phyloP scores from a whole-genome alignment of 2,329 filamentous ascomycete species.

The Curvularia spicifera region DNA sequence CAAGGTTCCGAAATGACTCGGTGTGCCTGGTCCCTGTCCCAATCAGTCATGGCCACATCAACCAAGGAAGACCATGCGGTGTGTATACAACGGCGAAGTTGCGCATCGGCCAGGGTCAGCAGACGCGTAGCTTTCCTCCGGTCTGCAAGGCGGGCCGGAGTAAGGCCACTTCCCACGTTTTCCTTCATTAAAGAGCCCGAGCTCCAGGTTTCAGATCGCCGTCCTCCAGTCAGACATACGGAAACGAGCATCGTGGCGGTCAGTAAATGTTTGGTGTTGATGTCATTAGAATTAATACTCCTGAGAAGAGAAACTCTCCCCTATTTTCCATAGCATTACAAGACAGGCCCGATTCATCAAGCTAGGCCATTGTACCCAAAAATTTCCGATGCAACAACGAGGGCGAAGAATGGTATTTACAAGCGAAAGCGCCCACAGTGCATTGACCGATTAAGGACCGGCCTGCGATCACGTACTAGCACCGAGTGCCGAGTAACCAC shows the following conservation, averaged over 20 bases:
- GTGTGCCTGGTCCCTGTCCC: background rate
- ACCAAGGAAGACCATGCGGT: background rate
- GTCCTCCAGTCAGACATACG: background rate
- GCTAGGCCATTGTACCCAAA: slow-evolving; percentile 3
- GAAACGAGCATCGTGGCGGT: background rate
- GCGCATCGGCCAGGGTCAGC: slow-evolving; percentile 1
- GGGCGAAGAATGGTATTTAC: slow-evolving; percentile 16
- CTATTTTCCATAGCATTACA: slow-evolving; percentile 12
- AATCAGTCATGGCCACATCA: slow-evolving; percentile 5
- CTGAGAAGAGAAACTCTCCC: slow-evolving; percentile 1
- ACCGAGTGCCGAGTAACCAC: background rate
- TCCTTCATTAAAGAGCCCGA: background rate
- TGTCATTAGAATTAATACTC: slow-evolving; percentile 7
- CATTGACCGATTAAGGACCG: slow-evolving; percentile 5
- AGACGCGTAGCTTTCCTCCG: slow-evolving; percentile 1
- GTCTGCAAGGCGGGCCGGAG: slow-evolving; percentile 1
- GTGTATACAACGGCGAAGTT: background rate
- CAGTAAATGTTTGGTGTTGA: background rate
- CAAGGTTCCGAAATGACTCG: background rate
- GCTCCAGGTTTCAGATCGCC: background rate
- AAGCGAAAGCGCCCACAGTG: slow-evolving; percentile 4
- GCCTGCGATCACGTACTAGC: slow-evolving; percentile 12
- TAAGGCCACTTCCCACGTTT: slow-evolving; percentile 5
- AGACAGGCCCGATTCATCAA: background rate
- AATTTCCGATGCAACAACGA: slow-evolving; percentile 13